Conservation (phyloP, 208 protist genomes). For the Wallacemonas sp. region DNA sequence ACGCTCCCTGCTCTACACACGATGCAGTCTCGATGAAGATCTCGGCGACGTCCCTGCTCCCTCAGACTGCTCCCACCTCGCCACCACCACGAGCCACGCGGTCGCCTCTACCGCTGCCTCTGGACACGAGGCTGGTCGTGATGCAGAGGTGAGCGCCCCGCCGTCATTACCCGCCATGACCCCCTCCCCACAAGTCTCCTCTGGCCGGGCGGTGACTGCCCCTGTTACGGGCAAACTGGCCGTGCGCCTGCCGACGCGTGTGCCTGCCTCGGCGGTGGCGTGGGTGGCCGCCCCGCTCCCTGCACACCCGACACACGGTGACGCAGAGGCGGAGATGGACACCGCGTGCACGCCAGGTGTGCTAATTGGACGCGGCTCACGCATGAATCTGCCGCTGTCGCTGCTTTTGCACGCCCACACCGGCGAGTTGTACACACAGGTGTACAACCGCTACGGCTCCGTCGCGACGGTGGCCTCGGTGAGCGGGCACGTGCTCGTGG, state of each 20-base stretch:
- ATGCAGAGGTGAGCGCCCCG: too few species aligned
- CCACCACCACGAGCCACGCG: not conserved
- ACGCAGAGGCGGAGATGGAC: not conserved
- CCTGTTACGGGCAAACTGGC: not conserved
- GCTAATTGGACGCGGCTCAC: conserved; percentile 25
- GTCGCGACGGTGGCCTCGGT: conserved; percentile 11
- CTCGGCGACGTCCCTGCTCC: not conserved
- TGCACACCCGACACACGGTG: not conserved
- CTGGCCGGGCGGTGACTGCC: not conserved
- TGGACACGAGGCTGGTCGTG: too few species aligned
- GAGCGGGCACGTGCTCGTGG: conserved; percentile 21
- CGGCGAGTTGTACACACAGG: conserved; percentile 68
- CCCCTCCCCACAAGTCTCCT: too few species aligned
- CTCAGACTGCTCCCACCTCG: not conserved
- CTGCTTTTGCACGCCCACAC: conserved; percentile 54
- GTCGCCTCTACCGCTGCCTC: not conserved
- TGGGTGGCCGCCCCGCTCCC: conserved; percentile 27
- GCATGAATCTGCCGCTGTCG: conserved; percentile 42
- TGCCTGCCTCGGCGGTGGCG: conserved; percentile 45
- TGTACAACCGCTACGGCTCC: conserved; percentile 44
- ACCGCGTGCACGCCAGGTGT: not conserved
- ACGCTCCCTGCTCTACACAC: not conserved
- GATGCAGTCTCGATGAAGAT: conserved; percentile 5
- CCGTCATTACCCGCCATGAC: too few species aligned
- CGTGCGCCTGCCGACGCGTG: conserved; percentile 32